Evolutionary conservation across 306 rosid species (phyloP).

Genomic region (Bauhinia variegata): DNA sequence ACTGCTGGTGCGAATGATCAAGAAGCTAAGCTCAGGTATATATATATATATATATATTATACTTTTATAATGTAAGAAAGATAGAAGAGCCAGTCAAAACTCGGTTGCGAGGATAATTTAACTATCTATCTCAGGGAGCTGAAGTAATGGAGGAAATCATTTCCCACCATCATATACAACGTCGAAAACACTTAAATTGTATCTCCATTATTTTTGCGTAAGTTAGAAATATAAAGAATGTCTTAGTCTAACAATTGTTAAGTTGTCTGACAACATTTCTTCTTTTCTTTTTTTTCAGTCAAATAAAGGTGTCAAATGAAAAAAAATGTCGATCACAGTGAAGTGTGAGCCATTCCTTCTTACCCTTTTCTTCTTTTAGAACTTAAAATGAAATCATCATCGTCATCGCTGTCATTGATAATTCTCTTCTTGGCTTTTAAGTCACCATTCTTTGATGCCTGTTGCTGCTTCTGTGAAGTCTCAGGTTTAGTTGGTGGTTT

Average conservation of each 20-base stretch:
- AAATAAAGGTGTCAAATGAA: constrained; percentile 31
- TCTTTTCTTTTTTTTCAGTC: not conserved
- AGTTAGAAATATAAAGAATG: constrained; percentile 55
- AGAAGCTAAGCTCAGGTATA: no score
- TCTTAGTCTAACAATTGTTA: constrained; percentile 34
- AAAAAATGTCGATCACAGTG: constrained; percentile 27
- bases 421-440: constrained; percentile 72
- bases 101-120: not conserved
- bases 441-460: constrained; percentile 69
- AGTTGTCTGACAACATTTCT: constrained; percentile 30
- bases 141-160: constrained; percentile 9
- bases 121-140: not conserved
- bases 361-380: constrained; percentile 74
- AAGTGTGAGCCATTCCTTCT: constrained; percentile 30
- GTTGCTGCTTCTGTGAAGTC: constrained; percentile 69
- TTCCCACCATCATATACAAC: constrained; percentile 8
- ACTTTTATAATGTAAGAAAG: not conserved
- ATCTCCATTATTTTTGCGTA: constrained; percentile 37
- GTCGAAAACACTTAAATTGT: constrained; percentile 16
- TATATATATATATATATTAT: no score
- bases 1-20: not conserved
- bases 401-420: constrained; percentile 52
- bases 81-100: not conserved
- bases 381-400: constrained; percentile 64
- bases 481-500: constrained; percentile 60